phyloP scores from a whole-genome alignment of 73 alveolate genomes.

The Diophrys sp. region DNA sequence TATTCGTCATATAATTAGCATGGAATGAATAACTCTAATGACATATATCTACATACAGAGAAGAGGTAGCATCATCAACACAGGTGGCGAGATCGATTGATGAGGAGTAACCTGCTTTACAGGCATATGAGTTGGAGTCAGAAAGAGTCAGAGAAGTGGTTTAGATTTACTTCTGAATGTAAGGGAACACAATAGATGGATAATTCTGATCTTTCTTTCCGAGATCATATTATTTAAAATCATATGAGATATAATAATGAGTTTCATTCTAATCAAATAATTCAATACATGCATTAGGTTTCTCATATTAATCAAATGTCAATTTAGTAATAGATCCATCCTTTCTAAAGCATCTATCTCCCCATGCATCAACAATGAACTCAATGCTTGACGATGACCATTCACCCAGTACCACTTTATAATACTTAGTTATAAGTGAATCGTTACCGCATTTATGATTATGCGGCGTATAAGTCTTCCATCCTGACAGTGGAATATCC shows the following conservation, averaged over 20 bases:
- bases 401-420: background rate
- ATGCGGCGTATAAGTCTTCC: background rate
- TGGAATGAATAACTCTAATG: background rate
- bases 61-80: background rate
- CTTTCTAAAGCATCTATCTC: background rate
- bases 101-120: background rate
- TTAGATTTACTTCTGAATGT: no score
- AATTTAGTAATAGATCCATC: background rate
- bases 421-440: background rate
- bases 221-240: background rate
- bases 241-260: background rate
- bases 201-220: background rate
- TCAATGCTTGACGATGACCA: background rate
- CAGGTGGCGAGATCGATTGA: background rate
- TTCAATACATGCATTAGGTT: background rate
- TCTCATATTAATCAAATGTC: background rate
- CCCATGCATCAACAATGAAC: background rate
- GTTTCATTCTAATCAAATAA: background rate
- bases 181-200: no score
- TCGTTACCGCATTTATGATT: background rate
- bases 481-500: background rate
- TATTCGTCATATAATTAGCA: background rate
- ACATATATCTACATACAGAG: background rate
- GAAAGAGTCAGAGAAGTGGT: background rate
- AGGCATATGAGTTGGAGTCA: background rate